A percentile compares a stretch with the other conserved stretches of the same genome.
Evolutionary conservation across 78 protist species (phyloP).

Genomic region (Dictyostelium intermedium): DNA sequence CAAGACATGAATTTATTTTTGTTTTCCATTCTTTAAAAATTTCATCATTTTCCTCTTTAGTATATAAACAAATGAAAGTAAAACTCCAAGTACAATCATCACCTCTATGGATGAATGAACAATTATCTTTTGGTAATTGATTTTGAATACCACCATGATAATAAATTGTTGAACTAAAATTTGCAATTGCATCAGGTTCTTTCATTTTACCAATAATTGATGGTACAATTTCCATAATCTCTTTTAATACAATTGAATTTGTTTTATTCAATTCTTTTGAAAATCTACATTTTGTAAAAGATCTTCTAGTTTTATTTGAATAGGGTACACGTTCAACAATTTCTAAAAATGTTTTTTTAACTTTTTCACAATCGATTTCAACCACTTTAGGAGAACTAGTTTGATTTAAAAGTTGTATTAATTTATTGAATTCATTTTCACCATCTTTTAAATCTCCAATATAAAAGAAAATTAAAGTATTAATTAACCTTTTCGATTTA

Average conservation of each 20-base stretch:
- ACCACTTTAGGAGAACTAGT: background rate
- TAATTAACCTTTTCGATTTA: background rate
- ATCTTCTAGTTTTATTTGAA: background rate
- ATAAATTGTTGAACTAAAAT: background rate
- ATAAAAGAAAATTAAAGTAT: background rate
- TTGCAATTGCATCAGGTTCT: background rate
- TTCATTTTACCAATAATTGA: background rate
- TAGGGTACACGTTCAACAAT: background rate
- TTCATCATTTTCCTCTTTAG: background rate
- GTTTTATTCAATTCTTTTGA: background rate
- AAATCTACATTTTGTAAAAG: background rate
- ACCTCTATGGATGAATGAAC: background rate
- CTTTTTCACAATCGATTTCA: background rate
- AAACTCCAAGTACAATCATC: background rate
- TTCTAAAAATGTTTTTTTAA: background rate
- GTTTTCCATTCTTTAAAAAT: background rate
- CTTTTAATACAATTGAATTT: background rate
- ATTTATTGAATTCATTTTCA: background rate
- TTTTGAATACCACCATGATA: slow-evolving; percentile 20
- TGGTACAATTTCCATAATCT: background rate
- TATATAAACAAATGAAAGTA: background rate
- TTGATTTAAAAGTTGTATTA: background rate
- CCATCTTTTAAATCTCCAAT: background rate
- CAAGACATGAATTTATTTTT: background rate
- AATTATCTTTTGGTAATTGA: background rate